Base-by-base conservation (phyloP, 2,329 filamentous ascomycete genomes). In the Aspergillus floridensis region DNA sequence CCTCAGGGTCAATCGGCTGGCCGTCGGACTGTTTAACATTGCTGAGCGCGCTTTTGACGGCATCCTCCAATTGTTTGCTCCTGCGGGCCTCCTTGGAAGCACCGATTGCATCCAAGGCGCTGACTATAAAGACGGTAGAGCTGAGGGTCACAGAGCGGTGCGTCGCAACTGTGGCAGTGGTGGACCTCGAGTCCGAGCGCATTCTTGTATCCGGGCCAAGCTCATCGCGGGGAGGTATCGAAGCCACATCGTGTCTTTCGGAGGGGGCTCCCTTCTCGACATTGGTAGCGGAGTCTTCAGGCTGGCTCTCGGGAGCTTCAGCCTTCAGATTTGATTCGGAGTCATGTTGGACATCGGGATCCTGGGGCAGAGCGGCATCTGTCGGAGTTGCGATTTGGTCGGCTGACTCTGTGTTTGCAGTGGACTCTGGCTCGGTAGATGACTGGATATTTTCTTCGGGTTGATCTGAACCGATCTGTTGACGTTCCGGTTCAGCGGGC, bases 71-170 rank as follows among this genome's bases (percentile, higher is more conserved):
- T 71, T 92, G 88, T 76, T 92, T 95, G 75, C 88, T 92, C 78
- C 88, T 91, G 74, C 90, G 86, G 55, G 93, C 92, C 80, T 99
- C 93, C 78, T 93, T 96, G 50, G 93, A 96, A 58, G 88, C 85
- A 61, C 90, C 91, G 72, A 99, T 97, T 73, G 88, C 88, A 81
- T 97, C 95, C 73, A 99, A 81, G 44, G 95, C 93, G 71, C 91
- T 93, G 71, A 96, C 88, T 70, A 99, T 92, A 75, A 99, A 99
- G 70, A 97, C 93, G 70, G 96, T 88, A 67, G 95, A 98, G 83
- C 89, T 96, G 81, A 96, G 89, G 68, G 86, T 89, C 73, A 86
- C 84, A 70, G 81, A 80, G 49, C 81, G 77, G 14, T 80, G 81
- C 24, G 80, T 79, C 32, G 76, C 76, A 41, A 80, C 80, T 11